A percentile compares a stretch with the other conserved stretches of the same genome.
Evolutionary conservation across 1,139 yeast species (phyloP).

Genomic region (Blastobotrys persicus): DNA sequence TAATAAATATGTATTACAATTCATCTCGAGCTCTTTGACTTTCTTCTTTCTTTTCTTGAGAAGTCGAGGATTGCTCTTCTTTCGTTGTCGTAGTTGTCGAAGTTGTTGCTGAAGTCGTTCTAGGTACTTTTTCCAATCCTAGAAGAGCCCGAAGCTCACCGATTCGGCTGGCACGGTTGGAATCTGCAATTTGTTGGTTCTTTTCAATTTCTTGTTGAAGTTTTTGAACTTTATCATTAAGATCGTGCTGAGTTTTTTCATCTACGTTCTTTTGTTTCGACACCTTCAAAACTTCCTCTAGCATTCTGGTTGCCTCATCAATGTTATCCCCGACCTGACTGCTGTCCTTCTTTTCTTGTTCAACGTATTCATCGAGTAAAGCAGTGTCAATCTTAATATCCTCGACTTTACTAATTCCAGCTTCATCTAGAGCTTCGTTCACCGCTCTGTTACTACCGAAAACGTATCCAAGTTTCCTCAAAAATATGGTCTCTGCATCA

Average conservation of each 20-base stretch:
- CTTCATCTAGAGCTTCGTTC: constrained; percentile 9
- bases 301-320: constrained; percentile 9
- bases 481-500: neutral
- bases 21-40: neutral
- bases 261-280: neutral
- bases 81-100: neutral
- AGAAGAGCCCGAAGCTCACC: neutral
- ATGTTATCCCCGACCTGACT: constrained; percentile 6
- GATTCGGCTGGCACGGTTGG: constrained; percentile 4
- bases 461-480: neutral
- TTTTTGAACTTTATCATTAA: neutral
- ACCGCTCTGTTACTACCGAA: neutral
- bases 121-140: neutral
- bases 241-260: neutral
- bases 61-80: neutral
- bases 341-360: constrained; percentile 1
- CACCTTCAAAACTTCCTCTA: constrained; percentile 5
- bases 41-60: neutral
- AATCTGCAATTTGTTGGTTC: constrained; percentile 4
- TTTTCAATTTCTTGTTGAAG: neutral
- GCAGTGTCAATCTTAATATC: constrained; percentile 9
- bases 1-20: constrained; percentile 6
- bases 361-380: neutral
- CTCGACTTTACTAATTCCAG: constrained; percentile 5
- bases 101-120: neutral